Percentiles rank a stretch among this genome's conserved stretches.
Conservation (phyloP, 2,329 filamentous ascomycete species). For the Drechslerella dactyloides region DNA sequence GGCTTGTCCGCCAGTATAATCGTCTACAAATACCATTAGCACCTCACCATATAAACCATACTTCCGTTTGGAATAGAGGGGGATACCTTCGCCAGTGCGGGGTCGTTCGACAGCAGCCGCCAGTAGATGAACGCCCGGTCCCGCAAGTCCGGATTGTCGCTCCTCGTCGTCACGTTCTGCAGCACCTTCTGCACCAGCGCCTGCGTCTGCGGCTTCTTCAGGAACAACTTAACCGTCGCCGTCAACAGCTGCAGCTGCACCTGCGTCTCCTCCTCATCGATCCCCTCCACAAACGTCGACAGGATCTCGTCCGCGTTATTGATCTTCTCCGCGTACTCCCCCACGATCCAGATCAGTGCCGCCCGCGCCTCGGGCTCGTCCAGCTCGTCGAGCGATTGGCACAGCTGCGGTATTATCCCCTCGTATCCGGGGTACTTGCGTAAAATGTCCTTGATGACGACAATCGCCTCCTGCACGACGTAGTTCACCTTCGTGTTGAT, state of each 20-base stretch:
- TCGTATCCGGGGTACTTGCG: conserved; percentile 97
- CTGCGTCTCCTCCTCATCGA: conserved; percentile 95
- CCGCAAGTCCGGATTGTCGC: conserved; percentile 95
- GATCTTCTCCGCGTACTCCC: conserved; percentile 99
- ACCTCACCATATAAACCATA: conserved; percentile 1
- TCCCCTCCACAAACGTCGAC: conserved; percentile 86
- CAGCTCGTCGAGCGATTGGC: conserved; percentile 93
- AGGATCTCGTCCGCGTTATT: conserved; percentile 97
- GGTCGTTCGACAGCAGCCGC: conserved; percentile 90
- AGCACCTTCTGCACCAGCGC: conserved; percentile 91
- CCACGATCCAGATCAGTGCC: conserved; percentile 96
- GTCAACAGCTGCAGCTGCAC: conserved; percentile 98
- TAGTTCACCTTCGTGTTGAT: conserved; percentile 99
- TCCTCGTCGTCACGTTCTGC: conserved; percentile 88
- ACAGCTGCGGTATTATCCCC: conserved; percentile 94
- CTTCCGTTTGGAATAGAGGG: not conserved
- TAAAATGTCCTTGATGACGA: conserved; percentile 99
- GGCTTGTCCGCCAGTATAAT: conserved; percentile 94
- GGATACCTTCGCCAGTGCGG: conserved; percentile 81
- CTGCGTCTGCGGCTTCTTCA: conserved; percentile 95
- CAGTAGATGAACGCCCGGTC: conserved; percentile 98
- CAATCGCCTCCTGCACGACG: conserved; percentile 95
- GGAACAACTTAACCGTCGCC: conserved; percentile 93
- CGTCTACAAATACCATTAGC: conserved; percentile 62
- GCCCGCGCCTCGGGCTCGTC: conserved; percentile 92